A percentile compares a stretch with the other conserved stretches of the same genome.
Conservation (phyloP, 1,139 yeast species). For the Fermentozyma sake region DNA sequence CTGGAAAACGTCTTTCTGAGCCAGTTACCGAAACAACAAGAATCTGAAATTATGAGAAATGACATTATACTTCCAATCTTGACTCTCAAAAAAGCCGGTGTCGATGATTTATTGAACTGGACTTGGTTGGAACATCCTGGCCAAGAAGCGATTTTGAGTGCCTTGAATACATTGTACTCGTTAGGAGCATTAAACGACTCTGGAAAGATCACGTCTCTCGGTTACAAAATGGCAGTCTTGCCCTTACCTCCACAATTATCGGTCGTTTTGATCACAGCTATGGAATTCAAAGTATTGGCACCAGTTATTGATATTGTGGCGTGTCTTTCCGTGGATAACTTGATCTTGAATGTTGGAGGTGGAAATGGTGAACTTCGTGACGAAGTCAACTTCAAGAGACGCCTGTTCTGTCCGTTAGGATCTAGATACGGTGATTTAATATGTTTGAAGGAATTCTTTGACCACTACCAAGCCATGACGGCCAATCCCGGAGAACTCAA, state of each 20-base stretch:
- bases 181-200: conserved; percentile 72
- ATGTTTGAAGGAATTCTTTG: conserved; percentile 74
- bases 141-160: conserved; percentile 67
- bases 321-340: conserved; percentile 87
- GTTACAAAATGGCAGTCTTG: conserved; percentile 78
- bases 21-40: conserved; percentile 71
- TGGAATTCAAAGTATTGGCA: conserved; percentile 50
- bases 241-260: conserved; percentile 92
- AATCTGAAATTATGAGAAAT: conserved; percentile 85
- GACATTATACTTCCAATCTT: conserved; percentile 82
- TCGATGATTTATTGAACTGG: conserved; percentile 81
- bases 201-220: conserved; percentile 74
- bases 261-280: conserved; percentile 76
- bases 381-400: conserved; percentile 62
- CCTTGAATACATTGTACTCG: conserved; percentile 72
- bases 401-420: conserved; percentile 67
- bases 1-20: conserved; percentile 60
- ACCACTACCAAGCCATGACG: conserved; percentile 49
- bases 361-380: conserved; percentile 81
- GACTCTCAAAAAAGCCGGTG: conserved; percentile 78
- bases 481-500: conserved; percentile 47
- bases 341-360: conserved; percentile 54
- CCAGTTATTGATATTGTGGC: conserved; percentile 86
- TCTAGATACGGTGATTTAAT: conserved; percentile 74
- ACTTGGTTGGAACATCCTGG: conserved; percentile 93